Evolutionary conservation across 2,329 filamentous ascomycete genomes (phyloP), one percentile per base, ranked within the genome.

Genomic region (Didymella segeticola): DNA sequence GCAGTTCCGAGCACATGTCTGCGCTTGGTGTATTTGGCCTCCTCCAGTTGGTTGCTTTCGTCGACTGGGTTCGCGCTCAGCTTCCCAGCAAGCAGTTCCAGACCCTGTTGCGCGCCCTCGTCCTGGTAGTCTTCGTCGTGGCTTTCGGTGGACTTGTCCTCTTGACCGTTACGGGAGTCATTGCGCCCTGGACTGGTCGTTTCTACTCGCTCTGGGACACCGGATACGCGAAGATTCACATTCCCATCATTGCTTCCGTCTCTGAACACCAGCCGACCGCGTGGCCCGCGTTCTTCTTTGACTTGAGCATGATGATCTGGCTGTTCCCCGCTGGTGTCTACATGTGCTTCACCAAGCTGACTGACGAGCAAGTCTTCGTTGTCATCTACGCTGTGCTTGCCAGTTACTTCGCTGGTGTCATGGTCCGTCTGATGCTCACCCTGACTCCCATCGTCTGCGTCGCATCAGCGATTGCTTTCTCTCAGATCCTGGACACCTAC

Each of bases 151-250:
- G 86, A n/a, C 83, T 99, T n/a, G 84, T 96, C 33, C 74, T 87
- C n/a, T 80, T 90, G 43, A 97, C 93, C 7, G 87, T 93, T 17
- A 85, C 91, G 15, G 95, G 95, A 57, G 89, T 95, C 63, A 95
- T 99, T 75, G 95, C 96, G 19, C 95, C 96, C 15, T 99, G 95
- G 95, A 92, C 90, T 68, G 95, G 95, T 60, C 93, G 95, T 68
- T 99, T 99, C 84, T 99, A 99, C 81, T 99, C 96, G 19, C 86
- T 99, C 26, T 99, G 93, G 92, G 96, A 99, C 75, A 99, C 95
- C 5, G 89, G 91, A 67, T 99, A 99, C 73, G 95, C 95, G 69
- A 99, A 99, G 83, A 96, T 98, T 61, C 95, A 99, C 72, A 99
- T 99, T 72, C 95, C 95, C 57, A 99, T 99, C 73, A 99, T 99